phyloP scores from a whole-genome alignment of 2,329 filamentous ascomycete species.

The Exophiala lecanii-corni region DNA sequence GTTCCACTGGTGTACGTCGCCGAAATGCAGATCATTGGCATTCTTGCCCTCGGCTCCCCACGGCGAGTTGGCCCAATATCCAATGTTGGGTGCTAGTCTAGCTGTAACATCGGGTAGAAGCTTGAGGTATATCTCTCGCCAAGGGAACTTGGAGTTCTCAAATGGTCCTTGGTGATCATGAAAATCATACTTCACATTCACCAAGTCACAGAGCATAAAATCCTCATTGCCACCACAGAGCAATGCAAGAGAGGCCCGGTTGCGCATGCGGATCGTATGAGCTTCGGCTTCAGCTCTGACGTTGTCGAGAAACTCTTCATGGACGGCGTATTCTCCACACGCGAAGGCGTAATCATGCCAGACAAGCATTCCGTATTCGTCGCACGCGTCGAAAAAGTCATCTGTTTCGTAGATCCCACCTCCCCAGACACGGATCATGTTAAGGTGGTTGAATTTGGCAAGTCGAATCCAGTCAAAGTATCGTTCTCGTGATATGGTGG shows the following conservation, averaged over 20 bases:
- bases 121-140: conserved; percentile 91
- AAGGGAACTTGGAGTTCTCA: conserved; percentile 75
- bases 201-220: conserved; percentile 74
- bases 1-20: conserved; percentile 95
- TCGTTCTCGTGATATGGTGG: conserved; percentile 47
- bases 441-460: conserved; percentile 56
- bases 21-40: conserved; percentile 71
- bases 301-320: conserved; percentile 56
- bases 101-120: conserved; percentile 69
- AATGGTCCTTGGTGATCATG: conserved; percentile 63
- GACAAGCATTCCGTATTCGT: conserved; percentile 73
- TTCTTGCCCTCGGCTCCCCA: conserved; percentile 75
- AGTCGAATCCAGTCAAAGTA: conserved; percentile 59
- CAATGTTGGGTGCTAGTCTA: conserved; percentile 60
- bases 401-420: conserved; percentile 75
- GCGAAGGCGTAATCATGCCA: conserved; percentile 88
- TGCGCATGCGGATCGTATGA: conserved; percentile 65
- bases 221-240: conserved; percentile 95
- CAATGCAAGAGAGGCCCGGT: conserved; percentile 82
- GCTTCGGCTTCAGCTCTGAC: conserved; percentile 63
- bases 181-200: conserved; percentile 67
- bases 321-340: conserved; percentile 69
- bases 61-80: conserved; percentile 76
- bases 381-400: conserved; percentile 69
- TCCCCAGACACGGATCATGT: conserved; percentile 65